A percentile compares a stretch with the other conserved stretches of the same genome.
Conservation (phyloP, 148 eudicot species). For the Amaranthus cruentus region DNA sequence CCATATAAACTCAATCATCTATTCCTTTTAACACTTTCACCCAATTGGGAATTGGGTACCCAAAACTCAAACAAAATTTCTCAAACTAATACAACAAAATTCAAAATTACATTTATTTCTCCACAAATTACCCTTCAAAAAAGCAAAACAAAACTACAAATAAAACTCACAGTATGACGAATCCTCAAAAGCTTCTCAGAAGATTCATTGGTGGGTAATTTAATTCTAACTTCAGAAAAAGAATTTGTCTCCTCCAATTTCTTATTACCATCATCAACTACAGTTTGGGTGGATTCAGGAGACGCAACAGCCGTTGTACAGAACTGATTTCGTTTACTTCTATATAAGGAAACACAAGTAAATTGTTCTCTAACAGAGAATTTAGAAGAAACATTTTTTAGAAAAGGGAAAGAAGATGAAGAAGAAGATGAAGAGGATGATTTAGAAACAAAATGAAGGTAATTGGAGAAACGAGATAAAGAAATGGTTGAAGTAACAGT, state of each 20-base stretch:
- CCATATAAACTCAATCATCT: background rate
- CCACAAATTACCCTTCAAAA: constrained; percentile 3
- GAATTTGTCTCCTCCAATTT: constrained; percentile 22
- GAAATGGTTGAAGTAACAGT: constrained; percentile 30
- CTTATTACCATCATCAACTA: constrained; percentile 12
- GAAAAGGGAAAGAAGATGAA: constrained; percentile 17
- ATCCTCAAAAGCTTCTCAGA: constrained; percentile 58
- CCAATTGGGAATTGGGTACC: background rate
- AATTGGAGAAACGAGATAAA: constrained; percentile 37
- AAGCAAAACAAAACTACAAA: background rate
- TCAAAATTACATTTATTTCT: background rate
- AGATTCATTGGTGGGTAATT: constrained; percentile 78
- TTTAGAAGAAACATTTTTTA: constrained; percentile 20
- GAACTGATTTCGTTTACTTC: constrained; percentile 21
- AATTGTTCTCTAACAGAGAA: constrained; percentile 1
- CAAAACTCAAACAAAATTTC: background rate
- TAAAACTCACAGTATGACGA: constrained; percentile 72
- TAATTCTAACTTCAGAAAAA: constrained; percentile 32
- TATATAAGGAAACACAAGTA: constrained; percentile 19
- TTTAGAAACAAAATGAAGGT: constrained; percentile 29
- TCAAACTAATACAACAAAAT: background rate
- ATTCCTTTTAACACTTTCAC: background rate
- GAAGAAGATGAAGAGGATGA: constrained; percentile 21
- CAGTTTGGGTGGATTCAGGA: constrained; percentile 28
- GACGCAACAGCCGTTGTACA: constrained; percentile 41